These are phyloP conservation scores for Parathielavia appendiculata DNA, from an alignment of 495 filamentous ascomycete species.

Conservation along the genomic window DNA sequence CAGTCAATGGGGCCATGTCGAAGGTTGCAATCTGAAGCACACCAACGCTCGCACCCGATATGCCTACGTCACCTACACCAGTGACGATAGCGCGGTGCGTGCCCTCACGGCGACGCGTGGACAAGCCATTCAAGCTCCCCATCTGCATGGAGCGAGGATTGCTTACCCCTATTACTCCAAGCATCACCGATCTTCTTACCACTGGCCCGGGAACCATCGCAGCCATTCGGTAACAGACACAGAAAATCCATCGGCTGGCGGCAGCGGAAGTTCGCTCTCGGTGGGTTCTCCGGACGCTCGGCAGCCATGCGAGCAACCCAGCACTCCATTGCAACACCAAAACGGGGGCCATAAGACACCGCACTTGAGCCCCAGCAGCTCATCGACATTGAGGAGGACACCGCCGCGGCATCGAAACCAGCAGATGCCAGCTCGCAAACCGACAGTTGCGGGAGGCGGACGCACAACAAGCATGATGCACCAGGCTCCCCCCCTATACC, in stretches of 20 bases:
- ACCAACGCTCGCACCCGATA: background rate
- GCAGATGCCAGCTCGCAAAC: background rate
- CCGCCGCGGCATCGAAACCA: background rate
- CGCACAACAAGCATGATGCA: background rate
- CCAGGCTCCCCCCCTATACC: background rate
- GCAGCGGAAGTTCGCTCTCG: background rate
- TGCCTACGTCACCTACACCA: background rate
- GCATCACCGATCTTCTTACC: background rate
- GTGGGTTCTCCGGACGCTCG: no score
- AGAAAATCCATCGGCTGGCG: background rate
- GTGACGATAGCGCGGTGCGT: background rate
- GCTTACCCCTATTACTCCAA: background rate
- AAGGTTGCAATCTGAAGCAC: background rate
- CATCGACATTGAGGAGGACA: background rate
- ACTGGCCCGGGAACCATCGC: background rate
- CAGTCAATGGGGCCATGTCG: conserved; percentile 7
- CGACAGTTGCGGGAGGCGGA: background rate
- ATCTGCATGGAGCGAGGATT: background rate
- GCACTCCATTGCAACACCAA: background rate
- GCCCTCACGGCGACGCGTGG: background rate
- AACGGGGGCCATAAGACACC: background rate
- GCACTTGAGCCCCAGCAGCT: no score
- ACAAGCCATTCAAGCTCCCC: background rate
- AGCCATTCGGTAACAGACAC: background rate
- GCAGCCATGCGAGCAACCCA: no score